Evolutionary conservation across 805 yeast species (phyloP).

Genomic region (Lipomyces sp.): DNA sequence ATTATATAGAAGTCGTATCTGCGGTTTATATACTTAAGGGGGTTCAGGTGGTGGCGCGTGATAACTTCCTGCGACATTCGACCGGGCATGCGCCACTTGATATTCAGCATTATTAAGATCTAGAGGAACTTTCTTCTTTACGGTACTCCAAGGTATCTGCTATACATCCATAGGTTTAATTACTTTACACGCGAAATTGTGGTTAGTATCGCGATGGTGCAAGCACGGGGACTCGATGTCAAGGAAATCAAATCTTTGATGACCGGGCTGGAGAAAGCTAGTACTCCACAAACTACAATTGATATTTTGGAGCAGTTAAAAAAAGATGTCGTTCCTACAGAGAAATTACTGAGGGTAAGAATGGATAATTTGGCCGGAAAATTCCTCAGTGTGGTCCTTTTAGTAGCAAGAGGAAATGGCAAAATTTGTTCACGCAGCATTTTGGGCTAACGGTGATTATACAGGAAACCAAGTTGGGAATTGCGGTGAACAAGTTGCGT

Average conservation of each 20-base stretch:
- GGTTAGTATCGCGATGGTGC: background rate
- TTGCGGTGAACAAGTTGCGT: conserved; percentile 88
- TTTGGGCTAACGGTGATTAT: background rate
- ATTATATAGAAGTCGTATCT: background rate
- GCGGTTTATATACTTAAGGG: background rate
- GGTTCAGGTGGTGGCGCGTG: background rate
- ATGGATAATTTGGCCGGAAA: background rate
- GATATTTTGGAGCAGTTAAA: conserved; percentile 69
- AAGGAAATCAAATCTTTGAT: conserved; percentile 72
- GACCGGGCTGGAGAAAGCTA: conserved; percentile 72
- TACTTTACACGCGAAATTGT: background rate
- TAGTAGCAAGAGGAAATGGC: background rate
- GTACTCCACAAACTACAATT: conserved; percentile 64
- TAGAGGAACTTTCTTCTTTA: background rate
- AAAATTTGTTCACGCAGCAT: background rate
- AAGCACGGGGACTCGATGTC: conserved; percentile 23
- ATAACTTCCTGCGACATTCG: background rate
- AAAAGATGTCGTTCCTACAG: conserved; percentile 80
- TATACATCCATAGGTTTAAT: background rate
- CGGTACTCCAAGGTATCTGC: background rate
- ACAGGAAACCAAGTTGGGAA: conserved; percentile 92
- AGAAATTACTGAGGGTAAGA: conserved; percentile 69
- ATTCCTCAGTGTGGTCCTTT: background rate
- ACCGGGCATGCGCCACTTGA: background rate
- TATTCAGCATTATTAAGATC: background rate